Evolutionary conservation across 148 eudicot species (phyloP).

Genomic region (Fallopia convolvulus): DNA sequence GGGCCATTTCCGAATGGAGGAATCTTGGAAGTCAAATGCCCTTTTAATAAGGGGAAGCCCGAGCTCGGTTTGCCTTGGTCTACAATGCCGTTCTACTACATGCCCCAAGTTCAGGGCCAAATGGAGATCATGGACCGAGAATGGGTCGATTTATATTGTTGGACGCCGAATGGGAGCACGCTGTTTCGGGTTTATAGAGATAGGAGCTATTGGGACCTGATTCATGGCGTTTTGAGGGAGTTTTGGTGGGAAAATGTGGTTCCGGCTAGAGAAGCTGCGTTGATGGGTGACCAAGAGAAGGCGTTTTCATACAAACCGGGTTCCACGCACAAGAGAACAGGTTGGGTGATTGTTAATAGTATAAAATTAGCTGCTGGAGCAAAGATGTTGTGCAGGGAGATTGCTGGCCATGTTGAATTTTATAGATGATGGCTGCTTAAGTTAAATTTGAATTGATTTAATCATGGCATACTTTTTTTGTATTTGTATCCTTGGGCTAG

Average conservation of each 20-base stretch:
- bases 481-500: neutral
- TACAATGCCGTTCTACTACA: slow-evolving; percentile 78
- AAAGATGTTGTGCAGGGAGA: slow-evolving; percentile 80
- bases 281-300: slow-evolving; percentile 51
- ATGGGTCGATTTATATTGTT: slow-evolving; percentile 77
- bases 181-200: slow-evolving; percentile 64
- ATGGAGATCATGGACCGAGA: slow-evolving; percentile 84
- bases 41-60: slow-evolving; percentile 70
- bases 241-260: slow-evolving; percentile 95
- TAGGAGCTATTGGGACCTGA: slow-evolving; percentile 66
- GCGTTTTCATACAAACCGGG: slow-evolving; percentile 50
- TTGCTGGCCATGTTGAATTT: slow-evolving; percentile 77
- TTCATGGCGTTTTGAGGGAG: slow-evolving; percentile 63
- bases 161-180: slow-evolving; percentile 85
- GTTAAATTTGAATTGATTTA: neutral
- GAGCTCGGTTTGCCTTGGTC: slow-evolving; percentile 73
- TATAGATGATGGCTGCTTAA: slow-evolving; percentile 25
- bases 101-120: slow-evolving; percentile 97
- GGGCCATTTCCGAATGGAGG: slow-evolving; percentile 54
- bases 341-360: slow-evolving; percentile 47
- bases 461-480: neutral
- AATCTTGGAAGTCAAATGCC: slow-evolving; percentile 89
- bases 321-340: slow-evolving; percentile 62
- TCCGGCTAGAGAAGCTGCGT: slow-evolving; percentile 62
- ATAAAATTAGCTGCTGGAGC: slow-evolving; percentile 53